Percentiles rank a stretch among this genome's conserved stretches.
Conservation (phyloP, 2,329 filamentous ascomycete genomes). For the Aspergillus calidoustus region DNA sequence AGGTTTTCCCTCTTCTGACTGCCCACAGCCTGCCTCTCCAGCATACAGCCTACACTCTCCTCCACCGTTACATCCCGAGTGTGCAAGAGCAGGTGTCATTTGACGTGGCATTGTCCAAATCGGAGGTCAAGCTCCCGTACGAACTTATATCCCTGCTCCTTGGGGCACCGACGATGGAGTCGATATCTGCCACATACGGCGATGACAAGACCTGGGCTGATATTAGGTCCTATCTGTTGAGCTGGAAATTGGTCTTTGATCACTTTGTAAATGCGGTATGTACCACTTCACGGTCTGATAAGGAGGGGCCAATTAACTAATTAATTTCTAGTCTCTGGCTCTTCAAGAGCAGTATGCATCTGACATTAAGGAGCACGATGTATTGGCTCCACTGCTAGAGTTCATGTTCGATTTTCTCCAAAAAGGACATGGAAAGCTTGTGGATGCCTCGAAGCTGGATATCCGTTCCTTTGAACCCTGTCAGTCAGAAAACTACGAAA, state of each 20-base stretch:
- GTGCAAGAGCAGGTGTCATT: slow-evolving; percentile 82
- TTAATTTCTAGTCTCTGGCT: slow-evolving; percentile 65
- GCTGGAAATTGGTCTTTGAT: slow-evolving; percentile 90
- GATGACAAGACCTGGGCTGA: slow-evolving; percentile 67
- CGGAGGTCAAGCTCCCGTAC: slow-evolving; percentile 72
- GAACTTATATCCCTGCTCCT: slow-evolving; percentile 84
- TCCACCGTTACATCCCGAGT: slow-evolving; percentile 78
- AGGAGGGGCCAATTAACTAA: slow-evolving; percentile 29
- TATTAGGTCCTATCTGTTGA: slow-evolving; percentile 79
- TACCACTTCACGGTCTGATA: not conserved
- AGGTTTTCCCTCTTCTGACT: slow-evolving; percentile 76
- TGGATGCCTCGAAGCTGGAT: slow-evolving; percentile 73
- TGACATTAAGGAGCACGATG: slow-evolving; percentile 74
- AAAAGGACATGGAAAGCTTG: slow-evolving; percentile 71
- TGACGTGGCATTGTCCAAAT: slow-evolving; percentile 63
- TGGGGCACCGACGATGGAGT: slow-evolving; percentile 73
- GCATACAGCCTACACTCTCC: slow-evolving; percentile 75
- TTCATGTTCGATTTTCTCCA: slow-evolving; percentile 86
- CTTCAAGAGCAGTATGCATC: slow-evolving; percentile 81
- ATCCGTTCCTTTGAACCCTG: slow-evolving; percentile 64
- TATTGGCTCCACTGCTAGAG: slow-evolving; percentile 70
- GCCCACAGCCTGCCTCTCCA: slow-evolving; percentile 77
- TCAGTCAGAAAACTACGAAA: slow-evolving; percentile 68
- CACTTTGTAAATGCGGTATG: slow-evolving; percentile 71
- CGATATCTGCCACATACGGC: slow-evolving; percentile 67